Evolutionary conservation across 2,329 filamentous ascomycete genomes (phyloP).

Genomic region (Penicillium sp.): DNA sequence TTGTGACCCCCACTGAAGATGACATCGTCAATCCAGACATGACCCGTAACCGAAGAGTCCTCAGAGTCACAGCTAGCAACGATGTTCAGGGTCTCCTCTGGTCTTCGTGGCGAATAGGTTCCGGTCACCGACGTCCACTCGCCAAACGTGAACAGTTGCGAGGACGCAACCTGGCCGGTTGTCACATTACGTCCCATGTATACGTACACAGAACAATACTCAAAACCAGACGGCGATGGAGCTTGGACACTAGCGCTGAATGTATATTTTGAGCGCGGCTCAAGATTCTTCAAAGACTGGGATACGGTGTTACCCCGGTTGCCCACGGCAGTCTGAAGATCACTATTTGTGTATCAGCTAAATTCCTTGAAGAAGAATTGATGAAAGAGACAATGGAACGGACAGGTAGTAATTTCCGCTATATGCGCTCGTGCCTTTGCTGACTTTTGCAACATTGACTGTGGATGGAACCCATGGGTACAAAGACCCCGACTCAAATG

Average conservation of each 20-base stretch:
- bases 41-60: constrained; percentile 25
- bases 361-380: not conserved
- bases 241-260: constrained; percentile 27
- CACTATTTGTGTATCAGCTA: constrained; percentile 11
- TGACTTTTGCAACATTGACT: constrained; percentile 29
- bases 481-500: constrained; percentile 32
- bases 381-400: not conserved
- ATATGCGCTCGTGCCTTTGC: constrained; percentile 26
- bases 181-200: constrained; percentile 30
- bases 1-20: not conserved
- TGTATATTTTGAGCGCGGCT: constrained; percentile 23
- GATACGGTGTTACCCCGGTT: constrained; percentile 31
- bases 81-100: constrained; percentile 26
- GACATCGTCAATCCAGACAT: constrained; percentile 35
- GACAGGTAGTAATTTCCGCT: constrained; percentile 33
- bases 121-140: constrained; percentile 30
- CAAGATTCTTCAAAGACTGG: constrained; percentile 25
- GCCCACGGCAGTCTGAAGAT: constrained; percentile 30
- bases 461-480: constrained; percentile 30
- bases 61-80: constrained; percentile 26
- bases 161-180: constrained; percentile 18
- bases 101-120: constrained; percentile 22
- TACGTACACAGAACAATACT: constrained; percentile 27
- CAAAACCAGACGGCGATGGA: constrained; percentile 10
- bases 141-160: constrained; percentile 16